A percentile compares a stretch with the other conserved stretches of the same genome.
Conservation (phyloP, 768 basidiomycete genomes). For the Phallus indusiatus region DNA sequence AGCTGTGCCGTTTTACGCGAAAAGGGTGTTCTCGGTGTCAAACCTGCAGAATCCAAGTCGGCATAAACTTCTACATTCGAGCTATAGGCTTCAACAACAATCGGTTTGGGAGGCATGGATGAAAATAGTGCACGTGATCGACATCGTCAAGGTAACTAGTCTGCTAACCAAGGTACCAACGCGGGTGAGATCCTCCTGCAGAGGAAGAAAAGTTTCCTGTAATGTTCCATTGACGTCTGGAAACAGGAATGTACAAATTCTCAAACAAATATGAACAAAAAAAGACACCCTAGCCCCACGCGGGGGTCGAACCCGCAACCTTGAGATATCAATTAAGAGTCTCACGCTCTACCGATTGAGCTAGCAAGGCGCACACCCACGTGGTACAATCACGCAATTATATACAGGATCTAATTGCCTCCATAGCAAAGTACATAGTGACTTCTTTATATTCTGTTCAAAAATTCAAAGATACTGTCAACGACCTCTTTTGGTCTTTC, state of each 20-base stretch:
- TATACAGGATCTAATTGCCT: background rate
- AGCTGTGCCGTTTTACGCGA: constrained; percentile 43
- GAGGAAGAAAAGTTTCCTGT: too few relatives aligned
- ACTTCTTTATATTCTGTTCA: constrained; percentile 18
- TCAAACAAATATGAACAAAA: background rate
- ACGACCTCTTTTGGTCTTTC: constrained; percentile 39
- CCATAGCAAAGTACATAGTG: background rate
- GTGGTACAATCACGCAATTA: too few relatives aligned
- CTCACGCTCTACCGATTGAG: constrained; percentile 9
- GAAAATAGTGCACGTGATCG: background rate
- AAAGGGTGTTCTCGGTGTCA: constrained; percentile 56
- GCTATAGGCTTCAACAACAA: background rate
- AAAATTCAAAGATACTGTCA: constrained; percentile 30
- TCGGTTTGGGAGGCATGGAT: constrained; percentile 6
- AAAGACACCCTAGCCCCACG: background rate
- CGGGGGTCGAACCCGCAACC: constrained; percentile 5
- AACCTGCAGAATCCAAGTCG: constrained; percentile 7
- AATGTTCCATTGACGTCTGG: too few relatives aligned
- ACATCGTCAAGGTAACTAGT: too few relatives aligned
- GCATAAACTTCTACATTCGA: constrained; percentile 4
- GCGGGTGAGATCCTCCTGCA: too few relatives aligned
- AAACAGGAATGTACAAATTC: background rate
- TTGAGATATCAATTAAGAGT: constrained; percentile 1
- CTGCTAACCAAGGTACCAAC: too few relatives aligned
- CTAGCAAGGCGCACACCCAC: background rate